phyloP scores from a whole-genome alignment of 768 basidiomycete species.

The Suillus decipiens region DNA sequence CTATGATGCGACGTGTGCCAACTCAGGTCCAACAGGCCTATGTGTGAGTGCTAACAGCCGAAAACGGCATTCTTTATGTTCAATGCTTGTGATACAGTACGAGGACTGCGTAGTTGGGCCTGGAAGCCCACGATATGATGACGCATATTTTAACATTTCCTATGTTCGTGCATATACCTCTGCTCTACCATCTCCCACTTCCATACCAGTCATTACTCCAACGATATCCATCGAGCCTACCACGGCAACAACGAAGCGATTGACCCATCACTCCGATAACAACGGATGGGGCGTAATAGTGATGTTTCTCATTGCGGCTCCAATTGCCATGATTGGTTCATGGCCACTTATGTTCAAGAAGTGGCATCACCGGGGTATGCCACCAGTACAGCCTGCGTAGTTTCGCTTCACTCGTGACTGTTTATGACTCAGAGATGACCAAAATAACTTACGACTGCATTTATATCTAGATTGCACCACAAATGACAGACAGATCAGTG shows the following conservation, averaged over 20 bases:
- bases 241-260: neutral
- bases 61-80: neutral
- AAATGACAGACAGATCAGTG: neutral
- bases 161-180: constrained; percentile 62
- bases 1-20: constrained; percentile 45
- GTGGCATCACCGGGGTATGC: neutral
- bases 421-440: neutral
- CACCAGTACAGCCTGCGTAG: neutral
- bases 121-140: constrained; percentile 54
- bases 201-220: neutral
- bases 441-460: neutral
- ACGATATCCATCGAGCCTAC: neutral
- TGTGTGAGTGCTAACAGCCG: constrained; percentile 37
- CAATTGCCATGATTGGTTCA: constrained; percentile 4
- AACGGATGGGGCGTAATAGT: neutral
- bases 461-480: neutral
- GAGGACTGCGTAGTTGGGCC: constrained; percentile 56
- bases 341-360: constrained; percentile 7
- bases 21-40: constrained; percentile 37
- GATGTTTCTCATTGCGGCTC: constrained; percentile 6
- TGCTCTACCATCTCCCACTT: constrained; percentile 14
- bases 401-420: neutral
- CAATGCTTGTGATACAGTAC: constrained; percentile 36
- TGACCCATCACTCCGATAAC: neutral
- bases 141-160: constrained; percentile 68